Evolutionary conservation across 2,329 filamentous ascomycete species (phyloP), one percentile per base, ranked within the genome.

Genomic region (Colletotrichum navitas): DNA sequence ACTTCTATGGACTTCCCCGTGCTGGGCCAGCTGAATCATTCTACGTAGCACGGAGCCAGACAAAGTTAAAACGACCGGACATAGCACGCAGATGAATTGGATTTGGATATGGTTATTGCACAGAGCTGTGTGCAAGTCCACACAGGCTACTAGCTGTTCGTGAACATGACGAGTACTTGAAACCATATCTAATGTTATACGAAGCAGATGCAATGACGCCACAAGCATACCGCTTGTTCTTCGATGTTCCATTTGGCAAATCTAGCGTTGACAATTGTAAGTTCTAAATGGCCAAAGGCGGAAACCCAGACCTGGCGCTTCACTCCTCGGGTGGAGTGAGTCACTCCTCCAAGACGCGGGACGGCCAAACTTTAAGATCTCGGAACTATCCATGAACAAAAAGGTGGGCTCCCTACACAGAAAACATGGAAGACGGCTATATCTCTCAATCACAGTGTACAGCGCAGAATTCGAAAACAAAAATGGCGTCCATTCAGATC

Each of bases 401-500:
- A 14, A n/a, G 24, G 2, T 1, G 14, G 39, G 14, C 39, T 41
- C 14, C 12, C 14, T 16, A 16, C 14, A 41, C 0, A 41, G 3
- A 16, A 18, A 49, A 39, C 36, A 39, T 11, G 11, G n/a, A n/a
- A n/a, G n/a, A 39, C 10, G 3, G 12, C 36, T 12, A 36, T 36
- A 36, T 10, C 36, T 10, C 36, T 36, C 36, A 11, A 36, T 11
- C 36, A 11, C 10, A 2, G 36, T 10, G 6, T 11, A 1, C 36
- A 36, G 21, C 45, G n/a, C 45, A 5, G 21, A 47, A 47, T 12
- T 26, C n/a, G 0, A 26, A 11, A 26, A 34, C 24, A 43, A 66
- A n/a, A n/a, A n/a, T 60, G 55, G 24, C 43, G 3, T 32, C 26
- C 24, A n/a, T 84, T 39, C 83, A 89, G 74, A 84, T 90, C 59